Conservation (phyloP, 768 basidiomycete species). For the Podaxis mareebaensis region DNA sequence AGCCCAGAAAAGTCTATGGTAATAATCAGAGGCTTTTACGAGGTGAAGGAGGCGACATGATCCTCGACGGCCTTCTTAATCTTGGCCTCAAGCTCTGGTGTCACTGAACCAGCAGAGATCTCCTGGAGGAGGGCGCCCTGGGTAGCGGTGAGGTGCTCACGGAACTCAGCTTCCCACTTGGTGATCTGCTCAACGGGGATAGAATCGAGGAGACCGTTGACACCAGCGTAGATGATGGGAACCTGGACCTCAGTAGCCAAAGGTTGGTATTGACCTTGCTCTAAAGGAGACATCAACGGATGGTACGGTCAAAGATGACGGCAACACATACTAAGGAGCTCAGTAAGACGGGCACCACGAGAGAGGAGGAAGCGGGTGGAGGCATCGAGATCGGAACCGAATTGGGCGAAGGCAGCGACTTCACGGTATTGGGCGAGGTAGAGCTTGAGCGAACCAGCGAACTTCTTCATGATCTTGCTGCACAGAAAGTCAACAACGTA, state of each 20-base stretch:
- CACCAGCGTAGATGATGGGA: conserved; percentile 99
- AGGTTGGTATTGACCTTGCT: conserved; percentile 98
- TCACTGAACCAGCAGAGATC: conserved; percentile 81
- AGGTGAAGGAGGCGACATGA: conserved; percentile 80
- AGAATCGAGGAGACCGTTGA: conserved; percentile 97
- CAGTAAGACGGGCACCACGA: conserved; percentile 98
- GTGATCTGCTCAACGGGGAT: conserved; percentile 96
- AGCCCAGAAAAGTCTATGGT: conserved; percentile 27
- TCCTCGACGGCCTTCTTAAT: conserved; percentile 95
- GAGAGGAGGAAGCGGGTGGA: conserved; percentile 98
- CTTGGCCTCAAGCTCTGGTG: conserved; percentile 87
- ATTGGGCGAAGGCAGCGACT: conserved; percentile 98
- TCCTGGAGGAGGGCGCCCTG: conserved; percentile 79
- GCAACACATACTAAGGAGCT: conserved; percentile 75
- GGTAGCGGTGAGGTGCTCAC: conserved; percentile 75
- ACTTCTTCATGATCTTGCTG: conserved; percentile 99
- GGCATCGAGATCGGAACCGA: conserved; percentile 99
- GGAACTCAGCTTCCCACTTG: conserved; percentile 92
- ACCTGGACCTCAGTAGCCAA: conserved; percentile 95
- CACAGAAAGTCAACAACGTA: conserved; percentile 11
- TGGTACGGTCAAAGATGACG: neutral
- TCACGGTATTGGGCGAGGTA: conserved; percentile 99
- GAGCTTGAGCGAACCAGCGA: conserved; percentile 98
- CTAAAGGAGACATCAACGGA: conserved; percentile 40
- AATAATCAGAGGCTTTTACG: conserved; percentile 36